Evolutionary conservation across 2,329 filamentous ascomycete genomes (phyloP), one percentile per base, ranked within the genome.

Genomic region (Trichophyton rubrum): DNA sequence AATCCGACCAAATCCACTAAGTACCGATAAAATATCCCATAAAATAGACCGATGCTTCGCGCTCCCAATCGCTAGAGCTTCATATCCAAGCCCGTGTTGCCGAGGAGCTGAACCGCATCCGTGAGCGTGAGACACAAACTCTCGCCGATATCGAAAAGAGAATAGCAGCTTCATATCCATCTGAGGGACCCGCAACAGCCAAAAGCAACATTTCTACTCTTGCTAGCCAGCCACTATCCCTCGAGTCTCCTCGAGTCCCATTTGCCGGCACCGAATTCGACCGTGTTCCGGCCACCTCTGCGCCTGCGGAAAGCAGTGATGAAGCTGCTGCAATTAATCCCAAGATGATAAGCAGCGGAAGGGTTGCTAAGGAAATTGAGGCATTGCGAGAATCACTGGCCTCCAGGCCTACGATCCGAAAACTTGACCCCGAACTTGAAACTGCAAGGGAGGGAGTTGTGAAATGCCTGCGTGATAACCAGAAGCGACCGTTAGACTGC

Each of bases 401-500:
- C 63, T 80, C 75, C 59, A 73, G 83, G 65, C 83, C 86, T 69
- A 80, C 80, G 71, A 67, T 84, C 62, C 77, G 80, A 60, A 79
- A 85, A 66, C 72, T 90, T 66, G 89, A 90, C 66, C 83, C 86
- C 64, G 77, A 77, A 58, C 84, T 96, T 56, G 85, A 89, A 74
- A 81, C 79, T 71, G 89, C 90, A 20, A 87, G 90, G 74, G 79
- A 83, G 66, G 84, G 86, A 62, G 85, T 96, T 60, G 83, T 93
- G 64, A 81, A 82, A 68, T 97, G 92, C 73, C 78, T 97, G 78
- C 80, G 88, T 64, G 81, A 86, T 69, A 86, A 96, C 73, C 91
- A 96, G 75, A 81, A 90, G 65, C 82, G 90, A 73, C 91, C 92
- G 72, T 78, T 96, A 71, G 89, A 96, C 78, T 97, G 92, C 81